These are phyloP conservation scores for Nissolia schottii DNA, from an alignment of 306 rosid species.

Conservation along the genomic window DNA sequence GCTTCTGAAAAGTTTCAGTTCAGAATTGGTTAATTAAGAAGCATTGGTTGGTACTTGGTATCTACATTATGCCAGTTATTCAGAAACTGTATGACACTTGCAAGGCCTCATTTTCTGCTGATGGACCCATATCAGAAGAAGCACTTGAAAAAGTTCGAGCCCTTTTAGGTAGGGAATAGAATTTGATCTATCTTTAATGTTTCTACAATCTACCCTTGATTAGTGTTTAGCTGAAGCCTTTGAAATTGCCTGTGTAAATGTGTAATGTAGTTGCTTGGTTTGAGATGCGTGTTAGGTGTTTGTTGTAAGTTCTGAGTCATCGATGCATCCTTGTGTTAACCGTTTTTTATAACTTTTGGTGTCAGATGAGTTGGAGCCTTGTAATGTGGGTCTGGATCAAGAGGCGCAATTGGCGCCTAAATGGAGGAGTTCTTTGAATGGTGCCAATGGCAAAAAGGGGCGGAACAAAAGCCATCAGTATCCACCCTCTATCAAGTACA, in stretches of 20 bases:
- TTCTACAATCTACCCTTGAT: neutral
- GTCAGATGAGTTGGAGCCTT: conserved; percentile 41
- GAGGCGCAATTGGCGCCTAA: conserved; percentile 32
- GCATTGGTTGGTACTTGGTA: neutral
- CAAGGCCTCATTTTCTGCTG: conserved; percentile 33
- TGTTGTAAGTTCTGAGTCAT: neutral
- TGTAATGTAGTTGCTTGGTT: conserved; percentile 18
- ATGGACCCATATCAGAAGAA: conserved; percentile 38
- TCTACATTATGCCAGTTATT: conserved; percentile 33
- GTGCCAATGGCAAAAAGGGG: conserved; percentile 29
- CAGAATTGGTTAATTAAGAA: conserved; percentile 7
- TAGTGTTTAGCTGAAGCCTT: neutral
- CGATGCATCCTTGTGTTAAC: conserved; percentile 17
- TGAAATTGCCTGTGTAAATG: neutral
- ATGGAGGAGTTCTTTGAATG: conserved; percentile 28
- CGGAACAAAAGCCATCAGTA: conserved; percentile 8
- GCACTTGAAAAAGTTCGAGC: conserved; percentile 32
- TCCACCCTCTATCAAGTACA: conserved; percentile 36
- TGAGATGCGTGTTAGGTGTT: neutral
- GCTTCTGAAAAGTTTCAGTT: neutral
- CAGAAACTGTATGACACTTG: conserved; percentile 41
- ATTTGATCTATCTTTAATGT: neutral
- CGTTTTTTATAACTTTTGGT: neutral
- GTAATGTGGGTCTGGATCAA: conserved; percentile 38
- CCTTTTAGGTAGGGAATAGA: conserved; percentile 25